A percentile compares a stretch with the other conserved stretches of the same genome.
phyloP scores from a whole-genome alignment of 2,329 filamentous ascomycete genomes.

The Cercospora janseana region DNA sequence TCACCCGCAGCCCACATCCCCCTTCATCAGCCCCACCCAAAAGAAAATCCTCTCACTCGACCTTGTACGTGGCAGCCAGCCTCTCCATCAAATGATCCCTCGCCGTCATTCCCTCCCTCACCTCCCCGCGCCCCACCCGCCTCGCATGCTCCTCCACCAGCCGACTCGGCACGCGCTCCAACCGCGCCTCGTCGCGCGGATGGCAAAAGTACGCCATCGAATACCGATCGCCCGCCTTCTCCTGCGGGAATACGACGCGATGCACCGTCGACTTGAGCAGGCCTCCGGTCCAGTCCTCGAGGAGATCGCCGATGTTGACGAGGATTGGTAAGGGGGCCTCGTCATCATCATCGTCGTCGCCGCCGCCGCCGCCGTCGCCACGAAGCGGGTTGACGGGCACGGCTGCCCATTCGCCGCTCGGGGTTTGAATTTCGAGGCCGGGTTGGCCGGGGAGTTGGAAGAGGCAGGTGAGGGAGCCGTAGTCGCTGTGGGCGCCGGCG shows the following conservation, averaged over 20 bases:
- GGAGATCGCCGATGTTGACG: slow-evolving; percentile 68
- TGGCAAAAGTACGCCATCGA: slow-evolving; percentile 59
- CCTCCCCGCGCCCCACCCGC: slow-evolving; percentile 32
- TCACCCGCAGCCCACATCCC: too few relatives aligned
- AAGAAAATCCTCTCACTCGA: slow-evolving; percentile 28
- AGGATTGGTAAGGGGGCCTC: slow-evolving; percentile 59
- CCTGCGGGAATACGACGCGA: slow-evolving; percentile 69
- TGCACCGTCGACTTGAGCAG: slow-evolving; percentile 85
- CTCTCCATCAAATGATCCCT: slow-evolving; percentile 58
- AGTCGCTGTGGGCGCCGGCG: slow-evolving; percentile 90
- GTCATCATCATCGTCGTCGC: slow-evolving; percentile 4
- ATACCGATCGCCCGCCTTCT: slow-evolving; percentile 34
- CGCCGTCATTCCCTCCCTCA: slow-evolving; percentile 52
- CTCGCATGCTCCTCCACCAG: slow-evolving; percentile 45
- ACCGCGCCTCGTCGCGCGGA: slow-evolving; percentile 54
- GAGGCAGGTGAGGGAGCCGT: slow-evolving; percentile 66
- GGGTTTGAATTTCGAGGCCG: slow-evolving; percentile 76
- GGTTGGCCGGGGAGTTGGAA: slow-evolving; percentile 85
- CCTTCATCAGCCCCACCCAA: too few relatives aligned
- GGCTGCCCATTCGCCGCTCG: slow-evolving; percentile 42
- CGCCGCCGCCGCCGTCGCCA: too few relatives aligned
- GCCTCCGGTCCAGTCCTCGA: slow-evolving; percentile 88
- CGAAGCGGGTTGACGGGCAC: slow-evolving; percentile 47
- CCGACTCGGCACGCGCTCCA: slow-evolving; percentile 56
- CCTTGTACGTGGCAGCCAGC: slow-evolving; percentile 58